Base-by-base conservation (phyloP, 2,329 filamentous ascomycete genomes). In the Penicillium expansum region DNA sequence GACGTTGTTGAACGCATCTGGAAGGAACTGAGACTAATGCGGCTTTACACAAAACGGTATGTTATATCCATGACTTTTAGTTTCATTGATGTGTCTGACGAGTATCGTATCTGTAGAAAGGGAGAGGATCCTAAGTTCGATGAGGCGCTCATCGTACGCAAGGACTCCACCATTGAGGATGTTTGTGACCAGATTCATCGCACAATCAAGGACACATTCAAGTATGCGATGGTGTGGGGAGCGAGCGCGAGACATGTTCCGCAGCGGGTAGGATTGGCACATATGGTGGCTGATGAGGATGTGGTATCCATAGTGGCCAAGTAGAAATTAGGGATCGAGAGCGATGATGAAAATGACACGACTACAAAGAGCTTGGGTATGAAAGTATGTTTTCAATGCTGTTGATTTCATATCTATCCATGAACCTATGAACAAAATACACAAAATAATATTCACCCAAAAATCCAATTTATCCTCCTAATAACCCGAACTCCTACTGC, bases 181-280 rank as follows among this genome's bases (percentile, higher is more conserved):
- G 94, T 99, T 10, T 99, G 94, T 76, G 94, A 99, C 75, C 86
- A 91, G 67, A 90, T 99, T 65, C 94, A 99, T 78, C 83, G 94
- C 60, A 94, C 86, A 27, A 79, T 99, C 64, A 99, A 97, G 84
- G 95, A 99, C 62, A 96, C 92, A 5, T 99, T 97, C 83, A 99
- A 97, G 81, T 97, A 97, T 78, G 95, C 94, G 3, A 78, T 97
- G 64, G 94, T 99, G 0, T 99, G 95, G 95, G 94, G 94, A 5
- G 92, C 92, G 18, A 97, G 93, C 75, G 94, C 94, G 35, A 86
- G 91, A 69, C 95, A 99, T 80, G 82, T 97, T 35, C 94, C 95
- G 35, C 94, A 99, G 80, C 82, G 94, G 61, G 93, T 97, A 37
- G 95, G 94, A 1, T 75, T 99, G 68, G 81, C 85, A 7, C 94